Evolutionary conservation across 768 basidiomycete genomes (phyloP).

Genomic region (Suillus lakei): DNA sequence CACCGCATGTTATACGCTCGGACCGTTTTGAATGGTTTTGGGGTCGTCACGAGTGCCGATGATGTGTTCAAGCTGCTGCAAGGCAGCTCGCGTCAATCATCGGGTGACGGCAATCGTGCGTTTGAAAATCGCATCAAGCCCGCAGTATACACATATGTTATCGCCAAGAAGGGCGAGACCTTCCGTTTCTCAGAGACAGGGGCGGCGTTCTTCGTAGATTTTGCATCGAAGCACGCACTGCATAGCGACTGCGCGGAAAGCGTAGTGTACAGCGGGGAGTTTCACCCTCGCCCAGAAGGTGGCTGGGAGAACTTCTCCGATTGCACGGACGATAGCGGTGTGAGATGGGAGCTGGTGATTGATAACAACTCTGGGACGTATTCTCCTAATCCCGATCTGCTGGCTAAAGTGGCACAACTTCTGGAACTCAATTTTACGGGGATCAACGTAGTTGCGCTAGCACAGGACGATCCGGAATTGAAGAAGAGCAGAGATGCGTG

Average conservation of each 20-base stretch:
- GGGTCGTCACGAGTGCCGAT: constrained; percentile 52
- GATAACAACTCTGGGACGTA: constrained; percentile 91
- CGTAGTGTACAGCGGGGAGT: constrained; percentile 80
- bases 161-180: constrained; percentile 74
- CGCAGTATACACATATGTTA: constrained; percentile 85
- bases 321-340: constrained; percentile 52
- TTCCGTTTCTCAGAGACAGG: constrained; percentile 88
- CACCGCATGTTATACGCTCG: constrained; percentile 79
- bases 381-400: constrained; percentile 65
- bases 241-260: constrained; percentile 72
- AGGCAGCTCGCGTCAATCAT: constrained; percentile 37
- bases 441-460: constrained; percentile 57
- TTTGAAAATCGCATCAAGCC: constrained; percentile 66
- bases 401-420: constrained; percentile 63
- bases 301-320: constrained; percentile 73
- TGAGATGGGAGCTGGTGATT: constrained; percentile 81
- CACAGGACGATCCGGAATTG: constrained; percentile 59
- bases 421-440: constrained; percentile 79
- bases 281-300: constrained; percentile 72
- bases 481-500: constrained; percentile 68
- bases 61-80: constrained; percentile 59
- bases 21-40: constrained; percentile 63
- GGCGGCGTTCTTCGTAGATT: constrained; percentile 85
- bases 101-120: constrained; percentile 18
- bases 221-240: constrained; percentile 86